Base-by-base conservation (phyloP, 202 grass and related monocot species). In the Dendrocalamus latiflorus region DNA sequence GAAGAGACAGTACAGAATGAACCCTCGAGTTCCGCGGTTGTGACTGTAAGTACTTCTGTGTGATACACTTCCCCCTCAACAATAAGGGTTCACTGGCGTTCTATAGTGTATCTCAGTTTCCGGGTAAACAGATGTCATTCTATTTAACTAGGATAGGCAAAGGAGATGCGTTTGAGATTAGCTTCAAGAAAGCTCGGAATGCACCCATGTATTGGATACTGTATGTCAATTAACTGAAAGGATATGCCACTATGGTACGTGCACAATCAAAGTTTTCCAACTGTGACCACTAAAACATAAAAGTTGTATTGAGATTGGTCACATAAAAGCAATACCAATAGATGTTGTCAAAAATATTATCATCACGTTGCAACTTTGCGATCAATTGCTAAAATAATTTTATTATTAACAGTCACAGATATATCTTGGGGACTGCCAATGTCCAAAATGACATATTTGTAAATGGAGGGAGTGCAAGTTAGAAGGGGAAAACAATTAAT, bases 1-100 rank as follows among this genome's bases (percentile, higher is more conserved):
- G 74, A 93, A 77, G 85, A 92, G 10, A 57, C 73, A 25, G 8
- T 67, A 71, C 89, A 89, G 91, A 88, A 87, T 43, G 86, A 75
- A 79, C 80, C 85, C 66, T 91, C 80, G 57, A 75, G 42, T 39
- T 80, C 83, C 34, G 55, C 75, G 53, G 65, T 71, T 80, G 80
- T 93, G 36, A 85, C 79, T 38, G 77, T 85, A 86, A 89, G 83
- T 78, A 78, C n/a, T n/a, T n/a, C 41, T 70, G 38, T 63, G 45
- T 10, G 0, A 57, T 50, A 22, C 13, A 13, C 22, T 70, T 50
- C 74, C 18, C 11, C 16, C 8, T 58, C 54, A 45, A 2, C 17
- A 47, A 41, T 71, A 65, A 70, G 26, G 37, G 17, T 81, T 71
- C 26, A 16, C 5, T 44, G 53, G 18, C 20, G 54, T 85, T 59